Conservation (phyloP, 2,329 filamentous ascomycete genomes). For the Aureobasidium sp. region DNA sequence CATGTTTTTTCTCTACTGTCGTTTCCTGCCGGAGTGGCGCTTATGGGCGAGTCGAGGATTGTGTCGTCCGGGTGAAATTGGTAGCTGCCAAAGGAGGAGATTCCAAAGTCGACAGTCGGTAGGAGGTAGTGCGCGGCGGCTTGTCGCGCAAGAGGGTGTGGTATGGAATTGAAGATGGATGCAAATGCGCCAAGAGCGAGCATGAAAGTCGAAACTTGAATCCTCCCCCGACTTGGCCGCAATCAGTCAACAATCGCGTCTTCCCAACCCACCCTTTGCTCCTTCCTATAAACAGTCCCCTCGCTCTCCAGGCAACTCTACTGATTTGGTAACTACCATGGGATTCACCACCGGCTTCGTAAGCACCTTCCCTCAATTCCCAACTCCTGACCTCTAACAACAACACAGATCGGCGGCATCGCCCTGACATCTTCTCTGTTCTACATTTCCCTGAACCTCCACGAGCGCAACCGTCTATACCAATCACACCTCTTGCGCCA, state of each 20-base stretch:
- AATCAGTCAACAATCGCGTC: background rate
- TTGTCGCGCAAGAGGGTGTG: background rate
- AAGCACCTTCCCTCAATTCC: constrained; percentile 17
- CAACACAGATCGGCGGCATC: constrained; percentile 38
- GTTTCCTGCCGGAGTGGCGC: constrained; percentile 1
- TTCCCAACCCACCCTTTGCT: background rate
- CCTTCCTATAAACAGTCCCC: background rate
- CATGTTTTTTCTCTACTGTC: constrained; percentile 44
- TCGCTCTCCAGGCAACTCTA: background rate
- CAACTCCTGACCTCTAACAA: background rate
- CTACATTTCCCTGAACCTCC: constrained; percentile 32
- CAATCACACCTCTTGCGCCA: constrained; percentile 39
- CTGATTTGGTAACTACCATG: constrained; percentile 26
- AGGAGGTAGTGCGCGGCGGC: background rate
- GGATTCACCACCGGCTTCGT: constrained; percentile 46
- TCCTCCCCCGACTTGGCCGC: background rate
- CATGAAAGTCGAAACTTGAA: background rate
- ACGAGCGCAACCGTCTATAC: constrained; percentile 38
- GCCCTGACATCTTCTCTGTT: constrained; percentile 40
- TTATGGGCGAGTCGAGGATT: background rate
- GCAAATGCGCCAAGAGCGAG: background rate
- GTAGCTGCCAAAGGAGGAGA: background rate
- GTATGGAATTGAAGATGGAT: background rate
- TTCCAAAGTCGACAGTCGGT: background rate
- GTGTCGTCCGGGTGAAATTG: background rate